Conservation (phyloP, 2,329 filamentous ascomycete species). For the Stemphylium beticola region DNA sequence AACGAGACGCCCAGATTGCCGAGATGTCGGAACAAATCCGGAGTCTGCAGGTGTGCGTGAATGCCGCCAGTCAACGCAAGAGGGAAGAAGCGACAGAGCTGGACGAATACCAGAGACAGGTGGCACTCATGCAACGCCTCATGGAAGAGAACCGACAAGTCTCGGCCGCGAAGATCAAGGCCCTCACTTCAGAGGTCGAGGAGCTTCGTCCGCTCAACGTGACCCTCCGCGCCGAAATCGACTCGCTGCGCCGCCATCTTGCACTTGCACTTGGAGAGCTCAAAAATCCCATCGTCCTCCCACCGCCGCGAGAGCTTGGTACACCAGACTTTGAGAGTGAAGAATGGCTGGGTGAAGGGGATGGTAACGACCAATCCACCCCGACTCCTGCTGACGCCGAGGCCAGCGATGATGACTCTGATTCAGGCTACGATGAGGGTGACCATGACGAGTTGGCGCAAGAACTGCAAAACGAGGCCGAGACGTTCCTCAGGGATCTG, state of each 20-base stretch:
- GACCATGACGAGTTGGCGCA: slow-evolving; percentile 60
- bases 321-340: slow-evolving; percentile 43
- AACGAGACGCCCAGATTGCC: slow-evolving; percentile 90
- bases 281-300: slow-evolving; percentile 84
- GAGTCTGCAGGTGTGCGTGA: slow-evolving; percentile 76
- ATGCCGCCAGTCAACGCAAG: slow-evolving; percentile 65
- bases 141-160: slow-evolving; percentile 95
- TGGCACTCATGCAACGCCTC: slow-evolving; percentile 86
- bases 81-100: slow-evolving; percentile 84
- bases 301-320: slow-evolving; percentile 40
- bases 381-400: slow-evolving; percentile 42
- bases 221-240: slow-evolving; percentile 74
- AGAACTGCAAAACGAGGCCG: slow-evolving; percentile 83
- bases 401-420: slow-evolving; percentile 47
- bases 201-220: slow-evolving; percentile 57
- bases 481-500: slow-evolving; percentile 80
- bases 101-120: slow-evolving; percentile 93
- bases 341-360: slow-evolving; percentile 35
- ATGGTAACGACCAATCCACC: slow-evolving; percentile 33
- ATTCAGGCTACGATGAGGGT: slow-evolving; percentile 66
- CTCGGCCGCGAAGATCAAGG: slow-evolving; percentile 91
- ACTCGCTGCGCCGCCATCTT: slow-evolving; percentile 84
- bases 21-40: slow-evolving; percentile 97
- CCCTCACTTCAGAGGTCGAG: slow-evolving; percentile 64
- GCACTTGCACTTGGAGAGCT: slow-evolving; percentile 84